Base-by-base conservation (phyloP, 495 filamentous ascomycete species). In the Talaromyces ruber region DNA sequence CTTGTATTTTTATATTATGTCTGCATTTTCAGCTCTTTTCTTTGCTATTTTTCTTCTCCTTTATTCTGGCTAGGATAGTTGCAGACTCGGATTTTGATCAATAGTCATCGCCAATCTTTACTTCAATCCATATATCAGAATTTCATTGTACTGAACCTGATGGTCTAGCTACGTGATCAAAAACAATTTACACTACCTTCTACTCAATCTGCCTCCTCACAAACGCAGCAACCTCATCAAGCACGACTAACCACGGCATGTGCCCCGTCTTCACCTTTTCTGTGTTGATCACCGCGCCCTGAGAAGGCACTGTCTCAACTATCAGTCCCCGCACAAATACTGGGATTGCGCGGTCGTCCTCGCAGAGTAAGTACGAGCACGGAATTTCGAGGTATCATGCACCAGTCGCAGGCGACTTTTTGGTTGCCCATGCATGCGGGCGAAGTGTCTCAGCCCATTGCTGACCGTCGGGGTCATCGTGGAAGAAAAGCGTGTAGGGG, bases 261-360 rank as follows among this genome's bases (percentile, higher is more conserved):
- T 76, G 70, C 1, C 61, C 67, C 18, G 73, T 67, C 21, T 64
- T 60, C 18, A 76, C 66, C 51, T 59, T 73, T 61, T 76, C 70
- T 3, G 69, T 72, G 24, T 63, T 64, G 21, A 76, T 70, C 25
- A 60, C 12, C 5, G 68, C 73, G 7, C 73, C 73, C 52, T 66
- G 67, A 14, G 12, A 22, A 7, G 64, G 64, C 3, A 69, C 72
- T 21, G 68, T 69, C 39, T 79, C 70, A 6, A 77, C 67, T 69
- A 80, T 69, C 45, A 68, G 53, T 52, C 77, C 71, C 68, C 78
- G 77, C 37, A 74, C 70, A 25, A 66, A 65, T 4, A 71, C 34
- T 1, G 76, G 76, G 34, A 74, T 72, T 2, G 73, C 71, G 1
- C 69, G 64, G 37, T 80, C 77, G 1, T 76, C 43, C 37, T 72